phyloP scores from a whole-genome alignment of 352 stramenopile genomes.

The Phytophthora chlamydospora region DNA sequence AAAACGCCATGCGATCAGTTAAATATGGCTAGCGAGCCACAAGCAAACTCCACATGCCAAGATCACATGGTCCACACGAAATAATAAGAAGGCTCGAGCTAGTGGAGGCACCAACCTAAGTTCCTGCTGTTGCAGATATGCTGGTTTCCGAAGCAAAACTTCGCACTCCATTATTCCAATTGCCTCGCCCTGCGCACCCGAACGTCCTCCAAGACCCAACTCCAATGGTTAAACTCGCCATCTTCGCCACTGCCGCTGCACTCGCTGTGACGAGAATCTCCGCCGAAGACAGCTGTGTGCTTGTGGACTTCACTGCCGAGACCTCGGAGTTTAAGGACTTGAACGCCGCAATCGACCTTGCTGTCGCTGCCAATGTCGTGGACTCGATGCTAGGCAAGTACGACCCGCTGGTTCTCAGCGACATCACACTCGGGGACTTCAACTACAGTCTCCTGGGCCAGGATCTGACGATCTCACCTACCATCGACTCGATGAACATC shows the following conservation, averaged over 20 bases:
- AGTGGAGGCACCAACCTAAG: slow-evolving; percentile 1
- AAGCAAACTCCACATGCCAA: too few relatives aligned
- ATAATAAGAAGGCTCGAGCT: slow-evolving; percentile 2
- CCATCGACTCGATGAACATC: slow-evolving; percentile 52
- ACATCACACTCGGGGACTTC: slow-evolving; percentile 41
- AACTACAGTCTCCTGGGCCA: slow-evolving; percentile 41
- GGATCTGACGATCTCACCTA: slow-evolving; percentile 47
- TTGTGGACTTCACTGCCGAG: slow-evolving; percentile 49
- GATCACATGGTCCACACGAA: background rate
- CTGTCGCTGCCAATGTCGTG: slow-evolving; percentile 17
- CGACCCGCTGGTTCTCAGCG: slow-evolving; percentile 43
- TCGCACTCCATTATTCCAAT: background rate
- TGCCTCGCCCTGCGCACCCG: background rate
- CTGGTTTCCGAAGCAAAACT: background rate
- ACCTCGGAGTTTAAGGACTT: slow-evolving; percentile 41
- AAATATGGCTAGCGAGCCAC: too few relatives aligned
- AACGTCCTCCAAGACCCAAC: background rate
- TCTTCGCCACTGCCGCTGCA: background rate
- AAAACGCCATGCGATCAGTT: too few relatives aligned
- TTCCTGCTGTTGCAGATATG: background rate
- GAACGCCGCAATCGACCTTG: slow-evolving; percentile 41
- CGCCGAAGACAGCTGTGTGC: slow-evolving; percentile 31
- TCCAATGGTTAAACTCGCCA: slow-evolving; percentile 1
- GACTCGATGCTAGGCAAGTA: slow-evolving; percentile 27
- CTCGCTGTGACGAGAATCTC: background rate